Base-by-base conservation (phyloP, 2,329 filamentous ascomycete genomes). In the Aspergillus quadrilineatus region DNA sequence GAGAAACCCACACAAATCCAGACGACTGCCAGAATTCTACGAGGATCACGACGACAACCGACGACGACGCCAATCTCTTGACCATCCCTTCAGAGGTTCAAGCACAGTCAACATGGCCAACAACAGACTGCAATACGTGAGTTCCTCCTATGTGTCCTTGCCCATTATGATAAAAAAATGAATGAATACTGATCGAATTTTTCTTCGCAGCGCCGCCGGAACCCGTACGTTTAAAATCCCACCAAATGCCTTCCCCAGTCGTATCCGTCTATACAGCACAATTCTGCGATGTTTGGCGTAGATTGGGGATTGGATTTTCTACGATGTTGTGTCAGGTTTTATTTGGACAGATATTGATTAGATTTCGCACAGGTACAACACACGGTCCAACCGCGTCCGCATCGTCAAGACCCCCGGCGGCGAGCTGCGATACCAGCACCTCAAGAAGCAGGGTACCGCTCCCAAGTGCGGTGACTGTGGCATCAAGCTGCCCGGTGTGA, bases 381-480 rank as follows among this genome's bases (percentile, higher is more conserved):
- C 93, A 79, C 84, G 84, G 78, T 96, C 90, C 79, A 97, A 99
- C 89, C 91, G 92, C 82, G 93, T 94, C 79, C 89, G 94, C 77
- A 85, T 95, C 75, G 80, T 96, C 81, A 94, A 94, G 87, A 99
- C 94, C 69, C 94, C 95, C 69, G 95, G 94, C 79, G 94, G 94
- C 79, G 86, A 93, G 79, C 88, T 96, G 75, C 88, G 94, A 79
- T 88, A 96, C 77, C 89, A 97, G 73, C 93, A 99, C 89, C 92
- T 97, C 85, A 97, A 97, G 90, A 99, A 99, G 91, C 90, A 88
- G 79, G 94, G 92, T 72, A 96, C 92, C 78, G 89, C 92, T 66
- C 94, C 94, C 77, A 99, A 99, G 86, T 99, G 94, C 79, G 90
- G 95, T 86, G 94, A 99, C 86, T 99, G 95, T 77, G 94, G 94